Evolutionary conservation across 768 basidiomycete species (phyloP).

Genomic region (Plicaturopsis crispa): DNA sequence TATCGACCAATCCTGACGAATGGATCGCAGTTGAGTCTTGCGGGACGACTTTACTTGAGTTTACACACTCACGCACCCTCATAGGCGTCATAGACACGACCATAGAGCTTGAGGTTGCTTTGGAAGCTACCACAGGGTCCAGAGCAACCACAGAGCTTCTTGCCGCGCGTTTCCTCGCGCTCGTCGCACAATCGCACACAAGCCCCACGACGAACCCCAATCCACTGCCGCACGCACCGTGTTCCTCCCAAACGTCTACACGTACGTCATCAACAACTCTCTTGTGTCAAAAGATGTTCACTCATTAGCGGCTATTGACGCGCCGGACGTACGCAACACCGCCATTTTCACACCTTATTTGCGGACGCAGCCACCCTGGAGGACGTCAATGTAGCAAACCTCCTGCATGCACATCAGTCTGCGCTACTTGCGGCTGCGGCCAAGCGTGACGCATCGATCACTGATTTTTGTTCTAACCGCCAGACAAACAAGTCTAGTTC

Average conservation of each 20-base stretch:
- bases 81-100: slow-evolving; percentile 49
- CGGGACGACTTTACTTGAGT: slow-evolving; percentile 94
- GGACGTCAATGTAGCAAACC: slow-evolving; percentile 39
- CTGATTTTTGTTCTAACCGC: slow-evolving; percentile 95
- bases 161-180: slow-evolving; percentile 74
- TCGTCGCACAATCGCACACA: slow-evolving; percentile 65
- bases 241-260: slow-evolving; percentile 68
- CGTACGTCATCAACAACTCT: slow-evolving; percentile 72
- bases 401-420: slow-evolving; percentile 55
- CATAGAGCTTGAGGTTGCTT: slow-evolving; percentile 41
- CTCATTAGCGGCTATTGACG: slow-evolving; percentile 67
- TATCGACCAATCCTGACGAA: slow-evolving; percentile 71
- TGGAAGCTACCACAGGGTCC: slow-evolving; percentile 67
- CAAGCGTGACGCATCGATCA: slow-evolving; percentile 65
- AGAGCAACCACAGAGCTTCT: too few species aligned
- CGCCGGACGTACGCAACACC: slow-evolving; percentile 65
- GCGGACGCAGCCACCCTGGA: slow-evolving; percentile 65
- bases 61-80: slow-evolving; percentile 50
- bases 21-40: slow-evolving; percentile 90
- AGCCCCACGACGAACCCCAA: slow-evolving; percentile 47
- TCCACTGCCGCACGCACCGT: slow-evolving; percentile 45
- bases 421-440: slow-evolving; percentile 61
- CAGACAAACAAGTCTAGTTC: slow-evolving; percentile 97
- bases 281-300: slow-evolving; percentile 74
- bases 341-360: slow-evolving; percentile 79